Evolutionary conservation across 2,329 filamentous ascomycete species (phyloP), one percentile per base, ranked within the genome.

Genomic region (Clonostachys rosea): DNA sequence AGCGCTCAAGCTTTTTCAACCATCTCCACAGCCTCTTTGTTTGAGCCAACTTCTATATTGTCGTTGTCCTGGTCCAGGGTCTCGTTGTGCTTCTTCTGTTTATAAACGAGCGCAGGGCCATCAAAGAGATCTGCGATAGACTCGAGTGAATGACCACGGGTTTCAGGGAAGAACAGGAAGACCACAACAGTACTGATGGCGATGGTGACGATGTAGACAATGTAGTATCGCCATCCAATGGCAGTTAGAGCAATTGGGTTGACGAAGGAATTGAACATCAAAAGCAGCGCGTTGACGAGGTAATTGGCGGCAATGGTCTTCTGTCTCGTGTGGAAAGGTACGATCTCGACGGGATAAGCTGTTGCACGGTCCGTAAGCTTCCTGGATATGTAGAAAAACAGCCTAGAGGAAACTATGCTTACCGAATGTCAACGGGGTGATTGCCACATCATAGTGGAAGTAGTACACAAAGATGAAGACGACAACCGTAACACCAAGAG

Each of bases 111-210:
- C 45, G 48, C 47, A 34, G 40, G 43, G 39, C 49, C 46, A 42
- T 37, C 20, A 20, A 63, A 63, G 47, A 62, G 59, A 7, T 58
- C 42, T 52, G 86, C 82, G 62, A 86, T 77, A 54, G 85, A 81
- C 44, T 49, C 47, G 6, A 49, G 44, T 8, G 30, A 46, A 5
- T 37, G 33, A 12, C 48, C 48, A 12, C 35, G 35, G 4, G 66
- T 69, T 53, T 69, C 66, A 45, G 64, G 59, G 53, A 63, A 66
- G 56, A 58, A 58, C 45, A 54, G 56, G 50, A 59, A 51, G 24
- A 53, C 47, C 12, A 47, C 43, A n/a, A 33, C 44, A 18, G 50
- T 47, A 43, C 50, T 47, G 20, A 52, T 47, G 44, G 40, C 33
- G 18, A 53, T 47, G 40, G 45, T 49, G 12, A 45, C 42, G 42